These are phyloP conservation scores for Picochlorum sp. DNA, from an alignment of 139 green algal species.

Conservation along the genomic window DNA sequence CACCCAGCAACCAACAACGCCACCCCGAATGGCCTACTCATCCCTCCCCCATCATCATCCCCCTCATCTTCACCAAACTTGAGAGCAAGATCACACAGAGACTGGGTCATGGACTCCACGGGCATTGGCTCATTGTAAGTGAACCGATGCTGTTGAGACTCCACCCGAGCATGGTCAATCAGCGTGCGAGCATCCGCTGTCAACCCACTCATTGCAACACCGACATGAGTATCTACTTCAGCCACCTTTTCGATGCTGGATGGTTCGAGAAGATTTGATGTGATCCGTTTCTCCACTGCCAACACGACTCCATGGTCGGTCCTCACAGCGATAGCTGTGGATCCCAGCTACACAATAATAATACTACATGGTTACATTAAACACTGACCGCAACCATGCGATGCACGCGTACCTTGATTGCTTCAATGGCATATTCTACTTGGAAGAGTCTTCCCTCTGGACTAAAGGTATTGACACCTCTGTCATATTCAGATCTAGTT, in stretches of 20 bases:
- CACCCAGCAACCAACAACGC: slow-evolving; percentile 91
- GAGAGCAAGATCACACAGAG: slow-evolving; percentile 91
- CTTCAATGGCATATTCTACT: slow-evolving; percentile 98
- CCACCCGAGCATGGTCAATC: slow-evolving; percentile 90
- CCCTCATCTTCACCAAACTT: slow-evolving; percentile 93
- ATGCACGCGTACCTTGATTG: slow-evolving; percentile 80
- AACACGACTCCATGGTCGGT: slow-evolving; percentile 89
- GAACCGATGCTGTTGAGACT: slow-evolving; percentile 94
- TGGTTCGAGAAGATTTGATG: slow-evolving; percentile 77
- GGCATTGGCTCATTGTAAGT: slow-evolving; percentile 98
- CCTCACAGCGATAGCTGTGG: slow-evolving; percentile 91
- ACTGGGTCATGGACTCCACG: slow-evolving; percentile 80
- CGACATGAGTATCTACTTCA: slow-evolving; percentile 95
- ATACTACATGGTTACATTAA: neutral
- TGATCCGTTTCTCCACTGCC: slow-evolving; percentile 96
- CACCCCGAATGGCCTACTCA: slow-evolving; percentile 95
- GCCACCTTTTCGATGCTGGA: slow-evolving; percentile 91
- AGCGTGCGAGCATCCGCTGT: slow-evolving; percentile 94
- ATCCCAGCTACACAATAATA: slow-evolving; percentile 71
- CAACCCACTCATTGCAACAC: slow-evolving; percentile 91
- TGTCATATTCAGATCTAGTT: slow-evolving; percentile 92
- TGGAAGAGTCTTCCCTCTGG: slow-evolving; percentile 91
- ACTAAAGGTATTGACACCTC: slow-evolving; percentile 93
- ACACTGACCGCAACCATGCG: neutral
- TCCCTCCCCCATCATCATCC: slow-evolving; percentile 52